These are phyloP conservation scores for Lactarius evosmus DNA, from an alignment of 768 basidiomycete species.

Conservation along the genomic window DNA sequence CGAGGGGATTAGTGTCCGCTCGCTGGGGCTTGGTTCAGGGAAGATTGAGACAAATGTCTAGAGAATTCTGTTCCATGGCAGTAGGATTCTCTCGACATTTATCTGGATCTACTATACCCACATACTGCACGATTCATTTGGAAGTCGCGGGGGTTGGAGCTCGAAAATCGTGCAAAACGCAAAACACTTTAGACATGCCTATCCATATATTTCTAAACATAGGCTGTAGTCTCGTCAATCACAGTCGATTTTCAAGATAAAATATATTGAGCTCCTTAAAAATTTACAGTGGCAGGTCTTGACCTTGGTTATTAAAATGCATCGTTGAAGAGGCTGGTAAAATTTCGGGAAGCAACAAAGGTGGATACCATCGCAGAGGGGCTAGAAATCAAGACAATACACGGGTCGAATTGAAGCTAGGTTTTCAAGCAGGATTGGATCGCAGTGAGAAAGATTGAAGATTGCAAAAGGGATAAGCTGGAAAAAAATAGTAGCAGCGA, in stretches of 20 bases:
- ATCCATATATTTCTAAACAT: background rate
- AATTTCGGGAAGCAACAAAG: background rate
- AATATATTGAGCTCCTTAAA: background rate
- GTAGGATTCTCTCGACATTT: too few relatives aligned
- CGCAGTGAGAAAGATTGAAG: background rate
- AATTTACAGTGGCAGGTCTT: background rate
- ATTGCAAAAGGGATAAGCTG: background rate
- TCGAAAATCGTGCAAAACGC: background rate
- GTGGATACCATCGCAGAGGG: background rate
- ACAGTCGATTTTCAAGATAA: background rate
- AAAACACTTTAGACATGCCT: background rate
- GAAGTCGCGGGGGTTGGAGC: too few relatives aligned
- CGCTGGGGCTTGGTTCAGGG: too few relatives aligned
- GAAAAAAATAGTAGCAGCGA: background rate
- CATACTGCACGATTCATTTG: background rate
- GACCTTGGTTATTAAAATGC: background rate
- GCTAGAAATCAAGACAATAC: too few relatives aligned
- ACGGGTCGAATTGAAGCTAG: too few relatives aligned
- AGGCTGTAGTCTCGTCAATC: background rate
- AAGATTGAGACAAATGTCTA: too few relatives aligned
- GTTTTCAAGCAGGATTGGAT: background rate
- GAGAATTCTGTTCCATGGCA: too few relatives aligned
- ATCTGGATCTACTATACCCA: too few relatives aligned
- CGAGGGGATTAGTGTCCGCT: background rate
- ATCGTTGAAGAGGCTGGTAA: background rate